Base-by-base conservation (phyloP, 2,329 filamentous ascomycete species). In the Davidsoniella eucalypti region DNA sequence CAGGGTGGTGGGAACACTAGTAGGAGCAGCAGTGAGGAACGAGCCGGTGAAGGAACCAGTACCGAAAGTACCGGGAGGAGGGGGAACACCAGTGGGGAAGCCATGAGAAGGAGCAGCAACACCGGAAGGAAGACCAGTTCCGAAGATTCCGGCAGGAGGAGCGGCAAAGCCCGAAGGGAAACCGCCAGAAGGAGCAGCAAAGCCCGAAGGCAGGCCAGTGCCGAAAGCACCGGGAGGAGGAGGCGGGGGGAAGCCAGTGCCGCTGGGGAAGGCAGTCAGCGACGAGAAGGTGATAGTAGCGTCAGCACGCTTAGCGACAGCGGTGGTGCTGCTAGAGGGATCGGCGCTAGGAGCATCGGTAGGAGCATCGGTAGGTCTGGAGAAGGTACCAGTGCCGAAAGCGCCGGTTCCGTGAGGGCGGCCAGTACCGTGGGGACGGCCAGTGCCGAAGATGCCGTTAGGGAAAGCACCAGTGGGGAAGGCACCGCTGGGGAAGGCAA, bases 1-100 rank as follows among this genome's bases (percentile, higher is more conserved):
- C 25, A 45, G 33, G 14, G 51, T 49, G 44, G 51, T 49, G 39
- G 37, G 37, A 37, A 39, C 10, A 17, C 48, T 29, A 12, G 48
- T 23, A n/a, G 51, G 45, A 29, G 21, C 17, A 40, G 18, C 40
- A 21, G 46, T 37, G 3, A 29, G 29, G 42, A 14, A 12, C 12
- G 47, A 25, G 21, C 18, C 26, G 18, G 50, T 25, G 12, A 41
- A 16, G 33, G 25, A 36, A 9, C 39, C 50, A 17, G 44, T 21
- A 21, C 18, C 18, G 4, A 2, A 4, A 21, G 18, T 4, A 4
- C 18, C 18, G 18, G 18, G 18, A 4, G 18, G 18, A 21, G 18
- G 18, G 17, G 39, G 50, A 12, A 48, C 17, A 17, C 33, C 29
- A 23, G 21, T 43, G 25, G 47, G 41, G 41, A 50, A 41, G 9